Conservation (phyloP, 2,329 filamentous ascomycete genomes). For the Trichophyton simii region DNA sequence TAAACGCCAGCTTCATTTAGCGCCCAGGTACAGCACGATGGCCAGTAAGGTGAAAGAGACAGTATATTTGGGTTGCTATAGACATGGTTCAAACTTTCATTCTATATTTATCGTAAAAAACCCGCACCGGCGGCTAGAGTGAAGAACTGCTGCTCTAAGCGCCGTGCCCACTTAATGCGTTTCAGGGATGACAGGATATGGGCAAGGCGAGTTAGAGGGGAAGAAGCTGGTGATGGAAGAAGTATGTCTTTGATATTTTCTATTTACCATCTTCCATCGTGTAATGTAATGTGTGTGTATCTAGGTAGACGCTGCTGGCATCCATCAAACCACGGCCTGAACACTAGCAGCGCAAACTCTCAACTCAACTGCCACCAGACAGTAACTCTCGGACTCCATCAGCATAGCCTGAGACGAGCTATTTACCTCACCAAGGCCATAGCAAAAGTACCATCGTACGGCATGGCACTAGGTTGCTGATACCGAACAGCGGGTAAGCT, state of each 20-base stretch:
- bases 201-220: no score
- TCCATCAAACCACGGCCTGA: neutral
- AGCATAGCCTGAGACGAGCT: neutral
- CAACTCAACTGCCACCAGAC: neutral
- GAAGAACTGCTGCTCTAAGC: neutral
- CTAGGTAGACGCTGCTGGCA: neutral
- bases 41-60: neutral
- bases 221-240: neutral
- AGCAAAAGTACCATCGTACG: neutral
- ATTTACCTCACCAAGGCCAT: neutral
- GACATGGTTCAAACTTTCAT: neutral
- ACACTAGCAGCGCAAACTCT: neutral
- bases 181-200: neutral
- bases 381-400: neutral
- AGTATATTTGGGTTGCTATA: neutral
- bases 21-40: neutral
- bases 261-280: neutral
- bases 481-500: neutral
- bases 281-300: neutral
- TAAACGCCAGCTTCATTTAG: constrained; percentile 2
- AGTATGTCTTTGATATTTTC: neutral
- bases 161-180: neutral
- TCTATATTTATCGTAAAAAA: neutral
- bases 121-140: neutral
- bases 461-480: neutral